phyloP scores from a whole-genome alignment of 2,329 filamentous ascomycete species.

The Xylaria sp. region DNA sequence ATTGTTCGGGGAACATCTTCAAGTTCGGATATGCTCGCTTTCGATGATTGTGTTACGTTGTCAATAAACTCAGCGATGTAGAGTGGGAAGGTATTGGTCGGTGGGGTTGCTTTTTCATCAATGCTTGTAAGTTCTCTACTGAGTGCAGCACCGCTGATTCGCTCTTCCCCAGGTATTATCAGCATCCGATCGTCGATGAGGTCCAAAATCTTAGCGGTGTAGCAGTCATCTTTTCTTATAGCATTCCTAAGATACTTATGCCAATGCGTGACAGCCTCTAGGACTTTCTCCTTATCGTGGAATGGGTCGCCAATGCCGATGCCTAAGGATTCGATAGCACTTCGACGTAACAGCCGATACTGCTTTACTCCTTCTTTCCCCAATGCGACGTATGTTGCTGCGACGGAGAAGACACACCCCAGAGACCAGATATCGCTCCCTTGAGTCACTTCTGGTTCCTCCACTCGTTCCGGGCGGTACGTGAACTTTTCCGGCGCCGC shows the following conservation, averaged over 20 bases:
- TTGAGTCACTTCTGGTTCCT: constrained; percentile 42
- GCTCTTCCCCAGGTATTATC: constrained; percentile 27
- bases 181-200: constrained; percentile 45
- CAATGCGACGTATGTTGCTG: constrained; percentile 53
- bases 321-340: constrained; percentile 12
- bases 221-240: constrained; percentile 38
- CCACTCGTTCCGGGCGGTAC: constrained; percentile 30
- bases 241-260: constrained; percentile 40
- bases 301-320: constrained; percentile 39
- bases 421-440: constrained; percentile 56
- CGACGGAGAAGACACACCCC: constrained; percentile 54
- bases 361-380: constrained; percentile 49
- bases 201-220: constrained; percentile 42
- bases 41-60: neutral
- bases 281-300: constrained; percentile 42
- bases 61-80: constrained; percentile 31
- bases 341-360: constrained; percentile 42
- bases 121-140: constrained; percentile 15
- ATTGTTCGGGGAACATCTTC: constrained; percentile 27
- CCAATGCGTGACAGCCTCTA: constrained; percentile 42
- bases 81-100: constrained; percentile 4
- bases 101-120: constrained; percentile 5
- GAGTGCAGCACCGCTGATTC: constrained; percentile 17
- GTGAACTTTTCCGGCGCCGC: constrained; percentile 30
- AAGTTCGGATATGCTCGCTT: constrained; percentile 12